phyloP scores from a whole-genome alignment of 495 filamentous ascomycete genomes.

The Tuber umbilicatum region DNA sequence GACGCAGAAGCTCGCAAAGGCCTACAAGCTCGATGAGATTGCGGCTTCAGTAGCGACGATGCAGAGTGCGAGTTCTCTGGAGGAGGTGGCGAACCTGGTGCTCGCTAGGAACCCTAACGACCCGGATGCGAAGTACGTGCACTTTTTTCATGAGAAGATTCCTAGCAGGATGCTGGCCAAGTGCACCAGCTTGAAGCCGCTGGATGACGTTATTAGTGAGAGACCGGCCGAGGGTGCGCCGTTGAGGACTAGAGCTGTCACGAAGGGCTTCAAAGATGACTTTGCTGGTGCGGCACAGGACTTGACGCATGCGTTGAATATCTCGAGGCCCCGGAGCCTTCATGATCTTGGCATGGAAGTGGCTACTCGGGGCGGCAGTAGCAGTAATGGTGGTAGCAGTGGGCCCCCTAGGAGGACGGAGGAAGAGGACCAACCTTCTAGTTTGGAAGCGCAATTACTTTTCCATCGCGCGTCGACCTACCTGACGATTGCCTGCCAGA shows the following conservation, averaged over 20 bases:
- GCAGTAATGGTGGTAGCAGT: conserved; percentile 42
- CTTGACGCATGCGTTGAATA: conserved; percentile 57
- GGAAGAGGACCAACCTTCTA: conserved; percentile 65
- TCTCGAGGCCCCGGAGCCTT: conserved; percentile 51
- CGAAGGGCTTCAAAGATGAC: conserved; percentile 69
- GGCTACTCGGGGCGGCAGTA: conserved; percentile 48
- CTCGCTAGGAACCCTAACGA: conserved; percentile 58
- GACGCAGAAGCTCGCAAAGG: conserved; percentile 64
- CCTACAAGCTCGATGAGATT: conserved; percentile 72
- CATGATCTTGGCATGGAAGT: conserved; percentile 46
- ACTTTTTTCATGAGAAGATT: conserved; percentile 86
- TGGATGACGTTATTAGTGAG: conserved; percentile 61
- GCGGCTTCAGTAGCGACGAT: conserved; percentile 74
- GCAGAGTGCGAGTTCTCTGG: conserved; percentile 70
- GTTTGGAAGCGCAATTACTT: conserved; percentile 63
- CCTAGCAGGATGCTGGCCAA: conserved; percentile 68
- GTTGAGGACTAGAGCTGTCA: conserved; percentile 62
- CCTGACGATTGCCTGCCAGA: conserved; percentile 60
- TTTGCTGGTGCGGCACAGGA: conserved; percentile 60
- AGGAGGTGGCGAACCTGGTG: conserved; percentile 69
- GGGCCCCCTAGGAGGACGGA: conserved; percentile 48
- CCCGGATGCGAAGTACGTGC: conserved; percentile 69
- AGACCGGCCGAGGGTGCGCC: conserved; percentile 58
- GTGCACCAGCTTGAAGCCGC: conserved; percentile 57
- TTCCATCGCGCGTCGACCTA: conserved; percentile 73